Evolutionary conservation across 1,284 basidiomycete species (phyloP), one percentile per base, ranked within the genome.

Genomic region (Leccinum cinnamomeum): DNA sequence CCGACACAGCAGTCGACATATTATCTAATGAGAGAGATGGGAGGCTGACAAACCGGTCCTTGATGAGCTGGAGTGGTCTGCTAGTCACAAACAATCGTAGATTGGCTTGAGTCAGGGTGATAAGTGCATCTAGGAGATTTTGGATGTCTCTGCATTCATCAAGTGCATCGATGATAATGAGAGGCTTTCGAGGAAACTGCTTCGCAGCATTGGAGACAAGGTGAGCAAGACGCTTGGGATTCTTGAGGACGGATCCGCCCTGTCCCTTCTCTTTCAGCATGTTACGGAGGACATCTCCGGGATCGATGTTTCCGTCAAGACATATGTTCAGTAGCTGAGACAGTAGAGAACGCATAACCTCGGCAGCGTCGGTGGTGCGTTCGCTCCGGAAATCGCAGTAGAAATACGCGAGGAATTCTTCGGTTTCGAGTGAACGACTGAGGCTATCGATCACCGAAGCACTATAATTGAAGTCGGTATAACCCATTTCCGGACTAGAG

Each of bases 311-410:
- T 8, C 23, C 12, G 6, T 37, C 35, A 20, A 20, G 11, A 25
- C n/a, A 39, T 18, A 23, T 5, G 0, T 39, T 7, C 20, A 56
- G 3, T 14, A 56, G 6, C 23, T 56, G 54, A 25, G 35, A 25
- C 1, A 56, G 35, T 16, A 56, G 20, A 25, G 54, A 56, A n/a
- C 54, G 54, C 20, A 56, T 37, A 7, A 56, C 54, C 20, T 56
- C 54, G n/a, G 35, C 20, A 6, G 54, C 11, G 23, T 25, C 20
- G 14, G 54, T 56, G 35, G 54, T 12, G 20, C 54, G 54, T n/a
- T 56, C 54, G 33, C 14, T 39, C 20, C 54, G 54, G 35, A 56
- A 56, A 39, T 56, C 54, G 20, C 54, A 56, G 23, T 56, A 56
- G 20, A 56, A 56, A 11, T 35, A 56, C 5, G 54, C 33, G 5